These are phyloP conservation scores for Pogostemon cablin DNA, from an alignment of 257 asterid species.

Conservation along the genomic window DNA sequence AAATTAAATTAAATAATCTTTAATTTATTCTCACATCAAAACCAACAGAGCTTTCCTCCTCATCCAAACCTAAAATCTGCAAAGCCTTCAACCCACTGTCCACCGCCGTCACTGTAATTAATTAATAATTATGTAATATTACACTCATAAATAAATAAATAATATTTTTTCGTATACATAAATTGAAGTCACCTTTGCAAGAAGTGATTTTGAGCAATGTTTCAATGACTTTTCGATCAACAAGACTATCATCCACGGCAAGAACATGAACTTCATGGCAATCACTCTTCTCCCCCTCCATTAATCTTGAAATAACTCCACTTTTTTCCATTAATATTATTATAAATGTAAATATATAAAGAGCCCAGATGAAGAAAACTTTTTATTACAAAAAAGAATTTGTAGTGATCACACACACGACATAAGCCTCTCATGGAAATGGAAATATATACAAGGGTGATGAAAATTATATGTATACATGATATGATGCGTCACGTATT, in stretches of 20 bases:
- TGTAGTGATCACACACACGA: no score
- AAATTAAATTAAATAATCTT: not conserved
- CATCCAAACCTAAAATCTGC: constrained; percentile 74
- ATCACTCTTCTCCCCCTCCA: constrained; percentile 29
- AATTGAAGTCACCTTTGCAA: constrained; percentile 45
- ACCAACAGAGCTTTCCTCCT: constrained; percentile 54
- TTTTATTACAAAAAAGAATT: no score
- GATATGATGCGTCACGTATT: no score
- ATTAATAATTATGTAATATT: not conserved
- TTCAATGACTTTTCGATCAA: constrained; percentile 61
- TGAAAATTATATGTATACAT: no score
- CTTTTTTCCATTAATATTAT: constrained; percentile 42
- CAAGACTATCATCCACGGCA: constrained; percentile 62
- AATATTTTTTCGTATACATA: no score
- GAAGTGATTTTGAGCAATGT: constrained; percentile 57
- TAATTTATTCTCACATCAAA: constrained; percentile 47
- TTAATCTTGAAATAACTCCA: constrained; percentile 46
- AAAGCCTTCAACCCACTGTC: constrained; percentile 83
- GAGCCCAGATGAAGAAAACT: not conserved
- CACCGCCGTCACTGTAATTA: constrained; percentile 66
- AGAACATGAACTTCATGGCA: constrained; percentile 59
- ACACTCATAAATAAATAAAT: no score
- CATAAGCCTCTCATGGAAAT: no score
- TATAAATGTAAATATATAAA: no score
- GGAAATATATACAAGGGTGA: no score